Evolutionary conservation across 805 yeast genomes (phyloP), one percentile per base, ranked within the genome.

Genomic region (Suhomyces canberraensis): DNA sequence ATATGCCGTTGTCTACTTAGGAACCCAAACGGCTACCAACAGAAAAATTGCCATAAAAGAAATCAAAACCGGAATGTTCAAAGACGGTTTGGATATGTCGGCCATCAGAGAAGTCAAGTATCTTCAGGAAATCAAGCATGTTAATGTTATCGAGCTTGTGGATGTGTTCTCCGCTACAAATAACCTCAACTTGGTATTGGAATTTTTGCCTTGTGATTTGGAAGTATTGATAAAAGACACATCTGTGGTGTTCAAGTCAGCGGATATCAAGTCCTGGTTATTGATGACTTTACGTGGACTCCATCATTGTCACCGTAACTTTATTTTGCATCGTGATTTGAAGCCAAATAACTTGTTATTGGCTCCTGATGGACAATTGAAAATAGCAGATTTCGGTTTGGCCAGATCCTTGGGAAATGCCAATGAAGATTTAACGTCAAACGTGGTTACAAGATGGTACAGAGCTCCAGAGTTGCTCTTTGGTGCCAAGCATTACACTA

Each of bases 361-460:
- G 25, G 84, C 96, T 0, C 93, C 95, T 0, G 77, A 76, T 41
- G 98, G 99, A 1, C 80, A 84, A 45, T 69, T 93, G 42, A 93
- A 93, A 58, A 74, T 93, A 43, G 98, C 98, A 2, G 99, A 93
- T 86, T 93, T 93, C 67, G 98, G 98, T 47, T 69, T 91, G 30
- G 98, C 98, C 0, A 68, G 98, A 44, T 76, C 90, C 2, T 66
- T 87, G 40, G 91, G 95, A 0, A 72, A 81, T 16, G 77, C 80
- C 30, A 77, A 79, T 40, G 93, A 84, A 45, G 76, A 73, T 30
- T 66, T 93, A 58, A 86, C 98, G 0, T 85, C 95, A 2, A 91
- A 90, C 45, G 99, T 93, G 3, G 98, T 93, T 1, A 93, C 99
- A 2, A 66, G 98, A 42, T 93, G 99, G 99, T 93, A 93, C 60